Base-by-base conservation (phyloP, 2,329 filamentous ascomycete species). In the Talaromyces sp. region DNA sequence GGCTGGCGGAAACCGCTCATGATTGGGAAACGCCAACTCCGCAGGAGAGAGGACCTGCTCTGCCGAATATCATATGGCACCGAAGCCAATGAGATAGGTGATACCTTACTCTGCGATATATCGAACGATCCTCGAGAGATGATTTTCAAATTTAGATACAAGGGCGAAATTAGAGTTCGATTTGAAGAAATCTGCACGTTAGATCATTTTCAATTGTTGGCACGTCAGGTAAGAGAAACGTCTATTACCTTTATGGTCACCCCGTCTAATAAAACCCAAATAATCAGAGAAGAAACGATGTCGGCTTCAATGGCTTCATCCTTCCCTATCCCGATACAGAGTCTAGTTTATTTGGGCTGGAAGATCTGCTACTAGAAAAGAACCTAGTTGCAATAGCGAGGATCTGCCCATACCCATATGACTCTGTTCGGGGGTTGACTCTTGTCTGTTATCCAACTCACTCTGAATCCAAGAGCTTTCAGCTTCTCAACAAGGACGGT, bases 311-410 rank as follows among this genome's bases (percentile, higher is more conserved):
- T 61, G 74, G 73, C 40, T 79, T 74, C 72, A 67, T 78, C 29
- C 70, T 76, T 63, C 74, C 74, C 0, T 80, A 72, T 65, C 51
- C 70, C 17, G 74, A 79, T 53, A 77, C 73, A 3, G 70, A 74
- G 36, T 29, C 67, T 10, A 61, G 61, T 2, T 49, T 80, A 11
- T 71, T 70, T 45, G 63, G 63, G 3, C 68, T 77, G 58, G 71
- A 72, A 13, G 64, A 75, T 19, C 65, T 70, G 17, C 70, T 80
- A 19, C 67, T 67, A 2, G 66, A 67, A 19, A 65, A 70, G 19
- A 66, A 73, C 19, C 66, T 72, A 11, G 68, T 75, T 45, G 77
- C 74, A 10, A 72, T 79, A 61, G 75, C 69, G 59, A 70, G 71
- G 45, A 70, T 72, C 31, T 34, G 49, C 38, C 60, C 64, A 4